Conservation (phyloP, 148 eudicot species). For the Pouteria glomerata region DNA sequence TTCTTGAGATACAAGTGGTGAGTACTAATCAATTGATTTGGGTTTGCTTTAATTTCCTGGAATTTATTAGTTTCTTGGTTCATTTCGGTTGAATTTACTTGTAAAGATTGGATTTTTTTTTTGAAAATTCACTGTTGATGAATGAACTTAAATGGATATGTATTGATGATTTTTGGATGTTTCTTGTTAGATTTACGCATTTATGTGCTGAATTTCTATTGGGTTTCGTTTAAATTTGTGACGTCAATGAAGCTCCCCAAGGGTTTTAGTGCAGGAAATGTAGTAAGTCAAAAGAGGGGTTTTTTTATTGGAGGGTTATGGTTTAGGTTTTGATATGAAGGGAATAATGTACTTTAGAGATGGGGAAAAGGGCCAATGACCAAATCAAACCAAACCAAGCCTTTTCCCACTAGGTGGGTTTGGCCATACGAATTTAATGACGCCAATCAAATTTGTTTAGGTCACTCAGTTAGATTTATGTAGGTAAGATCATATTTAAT, state of each 20-base stretch:
- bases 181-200: not conserved
- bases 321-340: not conserved
- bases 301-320: not conserved
- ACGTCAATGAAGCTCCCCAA: not conserved
- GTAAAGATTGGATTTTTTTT: not conserved
- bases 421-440: too few species aligned
- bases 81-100: not conserved
- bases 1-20: conserved; percentile 91
- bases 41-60: not conserved
- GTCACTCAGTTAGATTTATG: too few species aligned
- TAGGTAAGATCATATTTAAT: too few species aligned
- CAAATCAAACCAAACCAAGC: not conserved
- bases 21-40: conserved; percentile 12
- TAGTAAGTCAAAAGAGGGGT: not conserved
- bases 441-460: too few species aligned
- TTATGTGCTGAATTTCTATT: not conserved
- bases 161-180: too few species aligned
- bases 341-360: not conserved
- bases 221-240: not conserved
- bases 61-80: not conserved
- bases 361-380: not conserved
- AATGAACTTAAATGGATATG: not conserved
- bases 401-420: too few species aligned
- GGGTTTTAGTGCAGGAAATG: not conserved
- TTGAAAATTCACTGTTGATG: not conserved